Evolutionary conservation across 2,329 filamentous ascomycete species (phyloP).

Genomic region (Thielaviopsis musarum): DNA sequence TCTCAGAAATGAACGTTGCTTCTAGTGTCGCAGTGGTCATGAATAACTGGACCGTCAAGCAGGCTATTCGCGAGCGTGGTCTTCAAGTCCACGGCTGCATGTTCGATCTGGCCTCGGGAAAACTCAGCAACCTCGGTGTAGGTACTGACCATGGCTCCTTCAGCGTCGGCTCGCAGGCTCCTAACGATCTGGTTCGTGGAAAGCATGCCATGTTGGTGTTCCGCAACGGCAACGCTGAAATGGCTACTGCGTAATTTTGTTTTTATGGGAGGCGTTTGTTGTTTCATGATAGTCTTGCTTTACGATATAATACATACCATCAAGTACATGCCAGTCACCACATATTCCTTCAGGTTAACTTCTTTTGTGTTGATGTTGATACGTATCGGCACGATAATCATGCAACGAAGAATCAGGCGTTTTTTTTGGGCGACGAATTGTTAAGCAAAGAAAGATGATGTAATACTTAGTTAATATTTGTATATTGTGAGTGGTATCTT

Average conservation of each 20-base stretch:
- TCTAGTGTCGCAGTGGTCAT: conserved; percentile 49
- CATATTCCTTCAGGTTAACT: neutral
- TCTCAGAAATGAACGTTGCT: conserved; percentile 65
- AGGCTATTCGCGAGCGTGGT: conserved; percentile 53
- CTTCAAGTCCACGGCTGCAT: conserved; percentile 63
- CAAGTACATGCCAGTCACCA: neutral
- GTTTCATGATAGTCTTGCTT: neutral
- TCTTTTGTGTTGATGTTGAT: neutral
- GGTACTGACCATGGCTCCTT: conserved; percentile 20
- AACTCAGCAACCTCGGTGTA: conserved; percentile 30
- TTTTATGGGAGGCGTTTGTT: neutral
- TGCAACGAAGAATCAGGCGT: neutral
- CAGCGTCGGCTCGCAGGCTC: conserved; percentile 12
- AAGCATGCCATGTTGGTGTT: conserved; percentile 36
- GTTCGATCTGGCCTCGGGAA: conserved; percentile 43
- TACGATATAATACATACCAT: neutral
- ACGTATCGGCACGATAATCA: neutral
- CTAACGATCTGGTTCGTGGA: conserved; percentile 26
- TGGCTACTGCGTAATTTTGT: conserved; percentile 17
- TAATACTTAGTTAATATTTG: neutral
- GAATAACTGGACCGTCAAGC: conserved; percentile 50
- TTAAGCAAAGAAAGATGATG: neutral
- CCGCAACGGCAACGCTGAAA: conserved; percentile 22
- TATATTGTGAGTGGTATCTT: neutral
- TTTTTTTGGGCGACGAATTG: neutral